Conservation (phyloP, 1,284 basidiomycete species). For the Rhodotorula sp. region DNA sequence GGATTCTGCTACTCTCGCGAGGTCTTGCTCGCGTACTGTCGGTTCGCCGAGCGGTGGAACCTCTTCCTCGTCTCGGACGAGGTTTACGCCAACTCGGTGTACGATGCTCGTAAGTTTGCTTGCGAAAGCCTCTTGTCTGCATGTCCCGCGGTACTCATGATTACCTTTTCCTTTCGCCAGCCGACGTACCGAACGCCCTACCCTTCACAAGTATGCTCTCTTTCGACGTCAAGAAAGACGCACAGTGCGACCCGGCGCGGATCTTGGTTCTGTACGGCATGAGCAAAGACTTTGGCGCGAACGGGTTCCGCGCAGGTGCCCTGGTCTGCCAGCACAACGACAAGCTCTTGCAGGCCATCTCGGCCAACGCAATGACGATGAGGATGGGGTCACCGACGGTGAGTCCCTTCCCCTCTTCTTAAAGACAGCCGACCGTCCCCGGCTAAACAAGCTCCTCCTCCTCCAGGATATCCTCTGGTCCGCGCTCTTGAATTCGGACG, state of each 20-base stretch:
- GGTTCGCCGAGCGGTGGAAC: conserved; percentile 52
- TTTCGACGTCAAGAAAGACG: conserved; percentile 50
- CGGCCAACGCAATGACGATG: conserved; percentile 29
- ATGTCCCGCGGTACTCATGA: too few species aligned
- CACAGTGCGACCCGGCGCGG: conserved; percentile 50
- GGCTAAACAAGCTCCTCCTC: too few species aligned
- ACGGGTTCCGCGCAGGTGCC: conserved; percentile 51
- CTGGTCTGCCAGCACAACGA: conserved; percentile 52
- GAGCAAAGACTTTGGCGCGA: conserved; percentile 53
- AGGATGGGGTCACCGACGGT: conserved; percentile 40
- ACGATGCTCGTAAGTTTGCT: neutral
- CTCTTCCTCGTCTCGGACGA: conserved; percentile 53
- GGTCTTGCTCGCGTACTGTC: conserved; percentile 51
- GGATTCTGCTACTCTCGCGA: conserved; percentile 49
- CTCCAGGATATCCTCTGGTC: conserved; percentile 37
- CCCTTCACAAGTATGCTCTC: conserved; percentile 52
- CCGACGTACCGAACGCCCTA: conserved; percentile 43
- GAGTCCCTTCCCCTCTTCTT: neutral
- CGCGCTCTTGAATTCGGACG: conserved; percentile 23
- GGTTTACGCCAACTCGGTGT: conserved; percentile 48
- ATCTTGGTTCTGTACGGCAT: conserved; percentile 47
- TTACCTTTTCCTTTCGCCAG: neutral
- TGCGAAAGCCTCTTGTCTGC: neutral
- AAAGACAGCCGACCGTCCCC: too few species aligned
- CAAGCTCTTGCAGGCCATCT: conserved; percentile 41